Evolutionary conservation across 306 rosid genomes (phyloP).

Genomic region (Ammopiptanthus mongolicus): DNA sequence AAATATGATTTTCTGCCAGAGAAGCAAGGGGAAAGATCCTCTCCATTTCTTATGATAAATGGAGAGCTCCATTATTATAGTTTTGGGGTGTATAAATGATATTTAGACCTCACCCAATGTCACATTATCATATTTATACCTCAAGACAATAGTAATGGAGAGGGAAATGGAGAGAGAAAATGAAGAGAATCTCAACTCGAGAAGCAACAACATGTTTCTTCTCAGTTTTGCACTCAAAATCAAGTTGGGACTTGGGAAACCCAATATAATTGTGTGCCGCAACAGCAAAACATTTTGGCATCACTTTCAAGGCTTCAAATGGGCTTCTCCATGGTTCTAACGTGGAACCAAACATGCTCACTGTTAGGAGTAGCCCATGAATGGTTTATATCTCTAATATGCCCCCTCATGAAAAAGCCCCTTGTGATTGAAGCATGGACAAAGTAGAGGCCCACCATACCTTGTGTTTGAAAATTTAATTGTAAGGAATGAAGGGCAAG

Average conservation of each 20-base stretch:
- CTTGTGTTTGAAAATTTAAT: background rate
- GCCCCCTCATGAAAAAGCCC: background rate
- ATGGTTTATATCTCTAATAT: too few relatives aligned
- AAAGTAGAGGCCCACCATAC: background rate
- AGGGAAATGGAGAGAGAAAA: too few relatives aligned
- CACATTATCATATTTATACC: too few relatives aligned
- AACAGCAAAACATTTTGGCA: background rate
- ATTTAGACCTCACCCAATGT: too few relatives aligned
- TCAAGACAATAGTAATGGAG: too few relatives aligned
- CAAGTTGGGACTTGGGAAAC: background rate
- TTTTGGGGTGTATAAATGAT: too few relatives aligned
- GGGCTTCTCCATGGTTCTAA: background rate
- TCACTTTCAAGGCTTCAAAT: background rate
- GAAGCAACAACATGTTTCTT: background rate
- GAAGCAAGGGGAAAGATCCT: too few relatives aligned
- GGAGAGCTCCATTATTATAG: too few relatives aligned
- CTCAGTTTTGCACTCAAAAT: background rate
- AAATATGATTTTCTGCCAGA: background rate
- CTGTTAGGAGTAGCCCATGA: background rate
- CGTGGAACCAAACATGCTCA: background rate
- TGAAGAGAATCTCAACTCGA: too few relatives aligned
- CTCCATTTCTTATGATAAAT: too few relatives aligned
- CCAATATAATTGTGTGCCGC: background rate
- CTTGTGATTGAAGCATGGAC: background rate
- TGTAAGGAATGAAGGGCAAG: background rate